Percentiles rank a stretch among this genome's conserved stretches.
phyloP scores from a whole-genome alignment of 352 stramenopile species.

The Pythium oligandrum region DNA sequence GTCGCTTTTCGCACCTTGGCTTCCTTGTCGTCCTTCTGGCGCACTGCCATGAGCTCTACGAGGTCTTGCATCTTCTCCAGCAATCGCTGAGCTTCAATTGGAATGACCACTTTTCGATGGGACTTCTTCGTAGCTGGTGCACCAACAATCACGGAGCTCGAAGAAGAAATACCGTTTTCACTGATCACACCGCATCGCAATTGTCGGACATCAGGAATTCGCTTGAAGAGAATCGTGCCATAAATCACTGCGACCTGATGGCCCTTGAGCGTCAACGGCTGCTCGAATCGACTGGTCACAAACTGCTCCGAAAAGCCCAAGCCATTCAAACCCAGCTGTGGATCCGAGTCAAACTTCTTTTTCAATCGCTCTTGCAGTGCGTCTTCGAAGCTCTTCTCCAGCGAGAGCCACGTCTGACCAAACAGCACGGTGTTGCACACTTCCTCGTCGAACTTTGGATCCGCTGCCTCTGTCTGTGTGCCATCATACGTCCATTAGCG shows the following conservation, averaged over 20 bases:
- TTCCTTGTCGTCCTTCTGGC: conserved; percentile 88
- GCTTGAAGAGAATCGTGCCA: conserved; percentile 85
- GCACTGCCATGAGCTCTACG: conserved; percentile 82
- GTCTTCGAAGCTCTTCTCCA: conserved; percentile 89
- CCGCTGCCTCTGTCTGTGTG: background rate
- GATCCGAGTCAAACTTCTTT: conserved; percentile 56
- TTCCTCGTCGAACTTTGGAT: conserved; percentile 72
- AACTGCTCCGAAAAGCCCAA: conserved; percentile 66
- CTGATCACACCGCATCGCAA: conserved; percentile 85
- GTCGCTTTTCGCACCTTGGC: conserved; percentile 86
- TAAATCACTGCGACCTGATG: conserved; percentile 86
- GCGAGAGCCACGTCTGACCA: conserved; percentile 83
- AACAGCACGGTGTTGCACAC: conserved; percentile 85
- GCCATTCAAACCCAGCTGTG: conserved; percentile 33
- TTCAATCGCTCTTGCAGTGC: conserved; percentile 83
- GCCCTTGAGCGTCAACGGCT: conserved; percentile 82
- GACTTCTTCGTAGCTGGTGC: conserved; percentile 52
- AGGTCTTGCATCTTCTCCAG: conserved; percentile 88
- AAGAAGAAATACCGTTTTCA: conserved; percentile 84
- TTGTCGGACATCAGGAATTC: conserved; percentile 85
- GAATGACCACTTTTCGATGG: conserved; percentile 74
- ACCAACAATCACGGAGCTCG: conserved; percentile 84
- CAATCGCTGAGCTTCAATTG: conserved; percentile 80
- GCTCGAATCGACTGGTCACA: conserved; percentile 84
- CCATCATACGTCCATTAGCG: too few relatives aligned